These are phyloP conservation scores for Cladobotryum mycophilum DNA, from an alignment of 2,329 filamentous ascomycete genomes.

Conservation along the genomic window DNA sequence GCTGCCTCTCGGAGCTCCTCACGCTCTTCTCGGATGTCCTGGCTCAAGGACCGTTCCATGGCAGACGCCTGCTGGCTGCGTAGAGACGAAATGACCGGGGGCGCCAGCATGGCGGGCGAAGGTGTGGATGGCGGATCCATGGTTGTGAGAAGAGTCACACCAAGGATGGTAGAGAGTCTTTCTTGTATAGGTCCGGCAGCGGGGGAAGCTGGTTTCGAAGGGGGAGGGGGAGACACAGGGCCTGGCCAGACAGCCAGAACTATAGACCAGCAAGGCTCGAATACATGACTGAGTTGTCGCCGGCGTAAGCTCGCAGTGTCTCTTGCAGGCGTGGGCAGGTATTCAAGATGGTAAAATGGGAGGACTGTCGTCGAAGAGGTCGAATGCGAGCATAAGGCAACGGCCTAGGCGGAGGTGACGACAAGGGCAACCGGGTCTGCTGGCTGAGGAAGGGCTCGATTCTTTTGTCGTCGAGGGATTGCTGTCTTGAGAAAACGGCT, in stretches of 20 bases:
- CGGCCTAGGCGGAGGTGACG: slow-evolving; percentile 11
- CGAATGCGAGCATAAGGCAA: slow-evolving; percentile 10
- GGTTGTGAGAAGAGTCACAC: slow-evolving; percentile 16
- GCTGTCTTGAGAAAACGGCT: neutral
- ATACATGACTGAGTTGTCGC: slow-evolving; percentile 40
- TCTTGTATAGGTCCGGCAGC: slow-evolving; percentile 8
- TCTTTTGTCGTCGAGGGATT: neutral
- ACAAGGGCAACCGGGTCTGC: neutral
- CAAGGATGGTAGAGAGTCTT: slow-evolving; percentile 4
- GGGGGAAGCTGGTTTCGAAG: slow-evolving; percentile 4
- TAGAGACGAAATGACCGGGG: slow-evolving; percentile 48
- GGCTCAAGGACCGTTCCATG: slow-evolving; percentile 67
- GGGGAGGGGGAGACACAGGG: slow-evolving; percentile 21
- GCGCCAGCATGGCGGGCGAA: slow-evolving; percentile 35
- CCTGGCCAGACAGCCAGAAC: slow-evolving; percentile 44
- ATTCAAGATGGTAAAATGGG: slow-evolving; percentile 1
- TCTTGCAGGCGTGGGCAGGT: slow-evolving; percentile 16
- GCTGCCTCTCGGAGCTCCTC: slow-evolving; percentile 92
- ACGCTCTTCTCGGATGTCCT: slow-evolving; percentile 87
- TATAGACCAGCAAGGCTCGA: slow-evolving; percentile 36
- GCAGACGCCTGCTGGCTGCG: slow-evolving; percentile 41
- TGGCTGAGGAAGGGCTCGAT: neutral
- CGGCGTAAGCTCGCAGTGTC: slow-evolving; percentile 19
- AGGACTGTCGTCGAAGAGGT: slow-evolving; percentile 6
- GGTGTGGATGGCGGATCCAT: slow-evolving; percentile 39